Conservation (phyloP, 2,329 filamentous ascomycete genomes). For the Anisogramma anomala region DNA sequence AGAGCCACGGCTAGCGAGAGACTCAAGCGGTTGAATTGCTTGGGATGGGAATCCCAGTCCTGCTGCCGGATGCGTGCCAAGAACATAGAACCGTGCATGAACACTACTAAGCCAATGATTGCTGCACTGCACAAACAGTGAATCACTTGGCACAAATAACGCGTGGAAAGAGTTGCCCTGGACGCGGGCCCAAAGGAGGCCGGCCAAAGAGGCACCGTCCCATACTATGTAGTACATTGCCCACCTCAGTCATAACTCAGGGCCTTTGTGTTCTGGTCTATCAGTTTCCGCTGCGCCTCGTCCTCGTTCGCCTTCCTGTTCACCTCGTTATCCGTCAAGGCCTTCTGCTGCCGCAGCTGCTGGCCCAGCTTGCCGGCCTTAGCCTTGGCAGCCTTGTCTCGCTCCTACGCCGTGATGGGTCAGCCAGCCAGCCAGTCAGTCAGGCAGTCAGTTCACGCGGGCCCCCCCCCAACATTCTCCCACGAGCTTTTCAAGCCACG, state of each 20-base stretch:
- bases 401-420: constrained; percentile 40
- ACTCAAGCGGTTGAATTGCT: no score
- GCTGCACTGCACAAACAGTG: not conserved
- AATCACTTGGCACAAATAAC: not conserved
- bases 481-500: no score
- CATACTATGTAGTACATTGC: no score
- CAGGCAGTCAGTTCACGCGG: not conserved
- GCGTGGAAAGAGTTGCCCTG: not conserved
- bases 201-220: no score
- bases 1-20: not conserved
- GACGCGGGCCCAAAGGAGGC: not conserved
- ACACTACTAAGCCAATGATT: no score
- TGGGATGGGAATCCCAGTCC: no score
- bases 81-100: no score
- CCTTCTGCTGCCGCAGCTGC: constrained; percentile 65
- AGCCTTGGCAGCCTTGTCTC: constrained; percentile 44
- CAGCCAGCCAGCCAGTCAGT: not conserved
- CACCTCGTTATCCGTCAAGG: constrained; percentile 56
- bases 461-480: no score
- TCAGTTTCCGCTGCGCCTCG: constrained; percentile 54
- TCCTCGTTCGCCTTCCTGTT: constrained; percentile 56
- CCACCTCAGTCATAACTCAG: constrained; percentile 42
- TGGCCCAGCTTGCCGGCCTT: constrained; percentile 58
- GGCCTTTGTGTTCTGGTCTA: constrained; percentile 43
- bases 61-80: no score